These are phyloP conservation scores for Capronia epimyces DNA, from an alignment of 2,329 filamentous ascomycete genomes.

Conservation along the genomic window DNA sequence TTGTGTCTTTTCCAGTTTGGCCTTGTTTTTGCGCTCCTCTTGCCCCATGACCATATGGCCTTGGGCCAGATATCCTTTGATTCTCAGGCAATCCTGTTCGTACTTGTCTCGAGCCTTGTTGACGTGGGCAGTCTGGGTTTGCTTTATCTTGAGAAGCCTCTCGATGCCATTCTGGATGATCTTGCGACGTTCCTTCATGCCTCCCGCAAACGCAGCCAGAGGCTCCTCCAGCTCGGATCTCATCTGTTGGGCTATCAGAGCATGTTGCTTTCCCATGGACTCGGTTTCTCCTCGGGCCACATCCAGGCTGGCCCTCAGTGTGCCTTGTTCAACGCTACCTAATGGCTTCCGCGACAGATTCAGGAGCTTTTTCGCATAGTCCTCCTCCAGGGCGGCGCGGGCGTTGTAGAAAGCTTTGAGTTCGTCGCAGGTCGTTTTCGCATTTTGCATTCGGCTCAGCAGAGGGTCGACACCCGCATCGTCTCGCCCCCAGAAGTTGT, in stretches of 20 bases:
- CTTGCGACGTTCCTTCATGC: slow-evolving; percentile 93
- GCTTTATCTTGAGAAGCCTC: slow-evolving; percentile 87
- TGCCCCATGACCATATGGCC: slow-evolving; percentile 99
- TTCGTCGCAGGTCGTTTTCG: slow-evolving; percentile 93
- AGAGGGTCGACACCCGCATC: slow-evolving; percentile 91
- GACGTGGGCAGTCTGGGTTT: slow-evolving; percentile 80
- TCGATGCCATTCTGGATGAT: slow-evolving; percentile 93
- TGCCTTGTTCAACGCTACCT: slow-evolving; percentile 80
- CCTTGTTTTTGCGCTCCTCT: slow-evolving; percentile 97
- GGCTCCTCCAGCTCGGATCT: slow-evolving; percentile 94
- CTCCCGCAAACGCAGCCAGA: slow-evolving; percentile 80
- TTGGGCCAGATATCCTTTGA: slow-evolving; percentile 96
- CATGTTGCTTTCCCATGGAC: slow-evolving; percentile 87
- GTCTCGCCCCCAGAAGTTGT: slow-evolving; percentile 99
- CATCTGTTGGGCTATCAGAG: slow-evolving; percentile 87
- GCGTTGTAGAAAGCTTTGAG: slow-evolving; percentile 85
- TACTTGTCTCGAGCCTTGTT: slow-evolving; percentile 96
- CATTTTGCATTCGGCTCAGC: slow-evolving; percentile 87
- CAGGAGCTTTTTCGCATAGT: slow-evolving; percentile 85
- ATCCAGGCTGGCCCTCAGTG: slow-evolving; percentile 77
- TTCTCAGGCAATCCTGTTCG: slow-evolving; percentile 95
- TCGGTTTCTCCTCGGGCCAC: slow-evolving; percentile 84
- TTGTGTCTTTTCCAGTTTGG: slow-evolving; percentile 96
- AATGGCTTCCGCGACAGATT: slow-evolving; percentile 81
- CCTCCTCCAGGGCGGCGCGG: slow-evolving; percentile 89